Percentiles rank a stretch among this genome's conserved stretches.
Conservation (phyloP, 2,329 filamentous ascomycete species). For the Neonectria neomacrospora region DNA sequence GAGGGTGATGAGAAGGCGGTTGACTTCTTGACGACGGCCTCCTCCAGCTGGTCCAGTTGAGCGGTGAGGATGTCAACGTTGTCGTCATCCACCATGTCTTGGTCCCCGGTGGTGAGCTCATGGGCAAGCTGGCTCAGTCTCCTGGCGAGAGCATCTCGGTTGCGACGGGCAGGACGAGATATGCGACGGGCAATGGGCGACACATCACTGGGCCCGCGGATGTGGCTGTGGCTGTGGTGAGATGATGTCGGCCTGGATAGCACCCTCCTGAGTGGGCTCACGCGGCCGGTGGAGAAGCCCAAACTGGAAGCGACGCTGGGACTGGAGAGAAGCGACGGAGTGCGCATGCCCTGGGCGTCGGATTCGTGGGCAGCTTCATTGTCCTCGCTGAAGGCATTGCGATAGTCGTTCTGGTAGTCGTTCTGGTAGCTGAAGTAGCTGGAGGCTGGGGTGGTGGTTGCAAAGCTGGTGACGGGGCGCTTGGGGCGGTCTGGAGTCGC, state of each 20-base stretch:
- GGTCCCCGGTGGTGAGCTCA: slow-evolving; percentile 49
- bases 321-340: slow-evolving; percentile 48
- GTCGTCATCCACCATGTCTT: slow-evolving; percentile 50
- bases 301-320: slow-evolving; percentile 50
- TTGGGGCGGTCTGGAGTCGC: slow-evolving; percentile 43
- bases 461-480: slow-evolving; percentile 31
- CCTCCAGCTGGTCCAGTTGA: slow-evolving; percentile 50
- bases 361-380: slow-evolving; percentile 34
- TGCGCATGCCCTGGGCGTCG: slow-evolving; percentile 39
- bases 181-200: slow-evolving; percentile 39
- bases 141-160: slow-evolving; percentile 56
- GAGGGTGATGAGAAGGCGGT: slow-evolving; percentile 37
- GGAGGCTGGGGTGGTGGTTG: slow-evolving; percentile 39
- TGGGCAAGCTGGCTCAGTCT: slow-evolving; percentile 54
- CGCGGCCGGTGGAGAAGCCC: slow-evolving; percentile 45
- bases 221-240: slow-evolving; percentile 32
- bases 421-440: slow-evolving; percentile 39
- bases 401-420: slow-evolving; percentile 41
- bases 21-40: slow-evolving; percentile 37
- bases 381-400: slow-evolving; percentile 42
- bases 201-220: slow-evolving; percentile 33
- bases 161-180: slow-evolving; percentile 29
- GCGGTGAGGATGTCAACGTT: slow-evolving; percentile 52
- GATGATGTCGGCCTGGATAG: slow-evolving; percentile 40
- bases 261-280: slow-evolving; percentile 48